These are phyloP conservation scores for Trypanosomatidae sp. DNA, from an alignment of 208 protist genomes.

Conservation along the genomic window DNA sequence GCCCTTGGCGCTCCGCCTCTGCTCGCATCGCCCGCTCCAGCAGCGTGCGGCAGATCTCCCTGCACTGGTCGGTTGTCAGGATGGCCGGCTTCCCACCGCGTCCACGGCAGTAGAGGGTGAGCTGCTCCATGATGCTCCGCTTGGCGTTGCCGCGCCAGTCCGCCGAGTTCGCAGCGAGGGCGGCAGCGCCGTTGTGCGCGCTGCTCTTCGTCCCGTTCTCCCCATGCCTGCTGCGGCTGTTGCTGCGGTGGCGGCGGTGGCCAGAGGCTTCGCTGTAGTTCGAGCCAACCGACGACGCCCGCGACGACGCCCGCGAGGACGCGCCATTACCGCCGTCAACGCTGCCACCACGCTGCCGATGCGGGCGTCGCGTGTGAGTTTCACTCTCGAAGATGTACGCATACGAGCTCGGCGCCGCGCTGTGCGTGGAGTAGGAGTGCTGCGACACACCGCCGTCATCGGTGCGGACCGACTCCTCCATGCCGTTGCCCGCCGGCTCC, in stretches of 20 bases:
- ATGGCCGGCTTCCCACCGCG: conserved; percentile 48
- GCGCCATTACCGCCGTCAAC: conserved; percentile 4
- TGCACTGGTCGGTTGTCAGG: conserved; percentile 53
- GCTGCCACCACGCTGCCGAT: conserved; percentile 4
- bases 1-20: conserved; percentile 50
- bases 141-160: conserved; percentile 75
- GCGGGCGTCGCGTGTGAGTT: conserved; percentile 12
- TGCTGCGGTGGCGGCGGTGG: not conserved
- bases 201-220: not conserved
- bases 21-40: conserved; percentile 69
- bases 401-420: conserved; percentile 27
- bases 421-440: conserved; percentile 22
- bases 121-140: conserved; percentile 76
- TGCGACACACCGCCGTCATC: conserved; percentile 23
- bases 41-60: conserved; percentile 50
- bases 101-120: conserved; percentile 69
- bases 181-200: not conserved
- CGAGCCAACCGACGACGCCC: conserved; percentile 41
- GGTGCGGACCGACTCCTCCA: conserved; percentile 7
- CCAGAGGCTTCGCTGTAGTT: conserved; percentile 15
- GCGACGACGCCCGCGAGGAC: conserved; percentile 25
- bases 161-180: conserved; percentile 3
- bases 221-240: not conserved
- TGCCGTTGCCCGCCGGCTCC: not conserved
- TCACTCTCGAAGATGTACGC: conserved; percentile 27